Percentiles rank a stretch among this genome's conserved stretches.
These are phyloP conservation scores for Quercus agrifolia DNA, from an alignment of 306 rosid species.

Conservation along the genomic window DNA sequence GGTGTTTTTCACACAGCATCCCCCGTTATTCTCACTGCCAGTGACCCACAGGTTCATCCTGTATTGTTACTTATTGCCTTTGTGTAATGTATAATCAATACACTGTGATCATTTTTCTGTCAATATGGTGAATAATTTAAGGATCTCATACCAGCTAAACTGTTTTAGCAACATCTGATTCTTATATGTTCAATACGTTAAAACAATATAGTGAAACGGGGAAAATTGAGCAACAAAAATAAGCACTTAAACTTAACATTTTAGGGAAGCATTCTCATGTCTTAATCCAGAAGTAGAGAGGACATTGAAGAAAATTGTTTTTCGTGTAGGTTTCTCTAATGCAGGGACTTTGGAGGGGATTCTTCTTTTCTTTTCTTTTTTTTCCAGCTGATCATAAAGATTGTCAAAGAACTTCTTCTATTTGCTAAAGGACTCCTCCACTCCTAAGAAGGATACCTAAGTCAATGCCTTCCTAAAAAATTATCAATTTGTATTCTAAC, in stretches of 20 bases:
- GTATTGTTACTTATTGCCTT: neutral
- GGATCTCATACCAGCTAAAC: too few species aligned
- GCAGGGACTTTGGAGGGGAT: too few species aligned
- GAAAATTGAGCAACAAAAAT: neutral
- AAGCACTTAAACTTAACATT: neutral
- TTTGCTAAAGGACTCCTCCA: neutral
- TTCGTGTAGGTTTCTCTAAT: too few species aligned
- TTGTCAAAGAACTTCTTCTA: too few species aligned
- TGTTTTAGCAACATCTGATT: neutral
- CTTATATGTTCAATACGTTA: neutral
- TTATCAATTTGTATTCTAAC: neutral
- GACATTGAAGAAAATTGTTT: too few species aligned
- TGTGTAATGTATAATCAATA: neutral
- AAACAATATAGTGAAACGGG: neutral
- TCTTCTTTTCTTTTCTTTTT: too few species aligned
- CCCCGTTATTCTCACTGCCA: slow-evolving; percentile 7
- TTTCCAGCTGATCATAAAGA: too few species aligned
- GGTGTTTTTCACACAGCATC: slow-evolving; percentile 38
- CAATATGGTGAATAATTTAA: too few species aligned
- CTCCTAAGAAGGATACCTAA: neutral
- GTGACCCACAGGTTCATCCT: slow-evolving; percentile 27
- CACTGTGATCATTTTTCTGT: neutral
- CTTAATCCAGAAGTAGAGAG: too few species aligned
- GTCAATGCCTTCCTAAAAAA: neutral
- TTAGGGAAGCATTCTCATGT: neutral